These are phyloP conservation scores for Termitomyces heimii DNA, from an alignment of 768 basidiomycete species.

Conservation along the genomic window DNA sequence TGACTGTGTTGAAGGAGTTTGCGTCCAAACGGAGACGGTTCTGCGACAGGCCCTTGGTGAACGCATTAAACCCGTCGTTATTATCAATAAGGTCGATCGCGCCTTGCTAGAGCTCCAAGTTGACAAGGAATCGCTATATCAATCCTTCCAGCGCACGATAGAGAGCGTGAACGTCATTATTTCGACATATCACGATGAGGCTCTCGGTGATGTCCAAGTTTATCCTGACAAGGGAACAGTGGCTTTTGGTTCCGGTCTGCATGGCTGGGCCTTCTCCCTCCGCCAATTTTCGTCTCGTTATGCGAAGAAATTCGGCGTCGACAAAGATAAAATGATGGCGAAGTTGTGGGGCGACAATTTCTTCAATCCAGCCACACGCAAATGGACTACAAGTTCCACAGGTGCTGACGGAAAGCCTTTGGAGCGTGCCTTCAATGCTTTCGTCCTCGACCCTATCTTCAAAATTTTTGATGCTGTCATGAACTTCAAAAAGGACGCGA, in stretches of 20 bases:
- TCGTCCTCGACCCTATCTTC: constrained; percentile 99
- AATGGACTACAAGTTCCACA: constrained; percentile 81
- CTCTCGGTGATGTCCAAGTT: constrained; percentile 97
- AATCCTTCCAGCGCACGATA: constrained; percentile 95
- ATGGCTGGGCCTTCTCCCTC: constrained; percentile 99
- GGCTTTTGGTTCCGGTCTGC: constrained; percentile 98
- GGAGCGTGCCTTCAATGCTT: constrained; percentile 97
- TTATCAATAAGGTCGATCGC: constrained; percentile 99
- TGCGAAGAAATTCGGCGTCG: constrained; percentile 97
- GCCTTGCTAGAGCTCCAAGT: constrained; percentile 98
- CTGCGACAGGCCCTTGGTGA: constrained; percentile 95
- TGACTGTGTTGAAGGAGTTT: constrained; percentile 99
- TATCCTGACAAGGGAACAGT: constrained; percentile 98
- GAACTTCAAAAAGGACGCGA: constrained; percentile 97
- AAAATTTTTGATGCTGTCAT: constrained; percentile 97
- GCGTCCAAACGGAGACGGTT: constrained; percentile 99
- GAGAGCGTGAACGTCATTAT: constrained; percentile 98
- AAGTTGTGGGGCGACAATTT: constrained; percentile 99
- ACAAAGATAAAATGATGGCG: constrained; percentile 96
- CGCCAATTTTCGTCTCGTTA: constrained; percentile 94
- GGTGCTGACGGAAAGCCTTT: constrained; percentile 85
- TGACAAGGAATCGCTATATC: constrained; percentile 93
- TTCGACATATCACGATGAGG: constrained; percentile 91
- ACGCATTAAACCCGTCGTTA: constrained; percentile 98
- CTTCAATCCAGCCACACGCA: constrained; percentile 95